Base-by-base conservation (phyloP, 2,329 filamentous ascomycete species). In the Pseudogymnoascus sp. region DNA sequence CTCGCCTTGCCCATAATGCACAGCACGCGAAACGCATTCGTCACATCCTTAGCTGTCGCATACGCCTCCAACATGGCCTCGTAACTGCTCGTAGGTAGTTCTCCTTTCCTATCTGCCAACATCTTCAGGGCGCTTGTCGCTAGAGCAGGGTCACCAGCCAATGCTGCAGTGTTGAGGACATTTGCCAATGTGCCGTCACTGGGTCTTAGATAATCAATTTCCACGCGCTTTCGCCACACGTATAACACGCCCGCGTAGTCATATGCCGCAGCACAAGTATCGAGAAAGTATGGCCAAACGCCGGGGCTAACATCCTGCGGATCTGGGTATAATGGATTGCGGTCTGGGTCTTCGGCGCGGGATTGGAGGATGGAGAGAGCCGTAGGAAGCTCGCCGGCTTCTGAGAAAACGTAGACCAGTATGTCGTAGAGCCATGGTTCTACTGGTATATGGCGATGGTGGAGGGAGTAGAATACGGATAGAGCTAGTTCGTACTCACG, bases 401-500 rank as follows among this genome's bases (percentile, higher is more conserved):
- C 86, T 50, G 85, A 85, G 44, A 97, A 82, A 18, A 84, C 83
- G 71, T 90, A 89, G 63, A 92, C 81, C 62, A 92, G 86, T 65
- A 93, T 82, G 69, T 92, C 89, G 70, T 88, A 87, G 6, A 96
- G 79, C 92, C 92, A 97, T 0, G 78, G 71, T 31, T 88, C 81
- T 3, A 92, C 76, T 1, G 69, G 70, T 0, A 83, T 77, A 2
- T 79, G 77, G 59, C 83, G 79, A 61, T 79, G 76, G 44, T 84
- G 77, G 81, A 96, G 84, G 21, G 82, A 76, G 38, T 90, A 86
- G 44, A 96, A 75, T 67, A 84, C 84, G 61, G 83, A 80, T 64
- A 96, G 77, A 1, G 91, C 92, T 66, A 92, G 77, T 75, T 97
- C 94, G 66, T 91, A 87, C 69, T 95, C 88, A 0, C 86, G 84